Evolutionary conservation across 208 protist species (phyloP).

Genomic region (Leishmania mexicana): DNA sequence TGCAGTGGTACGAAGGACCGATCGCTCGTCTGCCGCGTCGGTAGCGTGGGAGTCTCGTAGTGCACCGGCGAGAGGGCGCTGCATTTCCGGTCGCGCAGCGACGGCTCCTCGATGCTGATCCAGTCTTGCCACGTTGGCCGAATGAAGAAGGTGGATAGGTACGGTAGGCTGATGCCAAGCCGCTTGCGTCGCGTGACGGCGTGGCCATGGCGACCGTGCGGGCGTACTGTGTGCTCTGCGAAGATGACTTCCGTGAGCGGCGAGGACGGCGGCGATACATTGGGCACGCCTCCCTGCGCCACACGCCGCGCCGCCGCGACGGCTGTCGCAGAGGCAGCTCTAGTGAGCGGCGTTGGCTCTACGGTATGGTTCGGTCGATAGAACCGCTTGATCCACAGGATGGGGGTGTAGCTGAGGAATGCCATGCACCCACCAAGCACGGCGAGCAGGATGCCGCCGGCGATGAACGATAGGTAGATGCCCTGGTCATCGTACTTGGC

Average conservation of each 20-base stretch:
- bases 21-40: slow-evolving; percentile 28
- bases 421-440: slow-evolving; percentile 41
- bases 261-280: not conserved
- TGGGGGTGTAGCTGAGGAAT: slow-evolving; percentile 40
- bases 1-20: slow-evolving; percentile 38
- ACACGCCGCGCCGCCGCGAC: not conserved
- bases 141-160: slow-evolving; percentile 57
- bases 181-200: slow-evolving; percentile 40
- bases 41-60: slow-evolving; percentile 4
- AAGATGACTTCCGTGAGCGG: slow-evolving; percentile 10
- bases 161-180: slow-evolving; percentile 57
- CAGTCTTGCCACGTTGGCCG: slow-evolving; percentile 52
- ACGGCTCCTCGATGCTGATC: slow-evolving; percentile 73
- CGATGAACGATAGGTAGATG: slow-evolving; percentile 58
- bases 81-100: slow-evolving; percentile 43
- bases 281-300: not conserved
- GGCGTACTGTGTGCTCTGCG: slow-evolving; percentile 22
- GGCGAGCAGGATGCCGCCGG: slow-evolving; percentile 35
- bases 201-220: slow-evolving; percentile 17
- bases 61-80: slow-evolving; percentile 36
- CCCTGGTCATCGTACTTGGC: slow-evolving; percentile 83
- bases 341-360: slow-evolving; percentile 23
- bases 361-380: slow-evolving; percentile 83
- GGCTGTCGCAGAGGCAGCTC: not conserved
- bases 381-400: slow-evolving; percentile 76